Percentiles rank a stretch among this genome's conserved stretches.
These are phyloP conservation scores for Beauveria varroae DNA, from an alignment of 2,329 filamentous ascomycete genomes.

Conservation along the genomic window DNA sequence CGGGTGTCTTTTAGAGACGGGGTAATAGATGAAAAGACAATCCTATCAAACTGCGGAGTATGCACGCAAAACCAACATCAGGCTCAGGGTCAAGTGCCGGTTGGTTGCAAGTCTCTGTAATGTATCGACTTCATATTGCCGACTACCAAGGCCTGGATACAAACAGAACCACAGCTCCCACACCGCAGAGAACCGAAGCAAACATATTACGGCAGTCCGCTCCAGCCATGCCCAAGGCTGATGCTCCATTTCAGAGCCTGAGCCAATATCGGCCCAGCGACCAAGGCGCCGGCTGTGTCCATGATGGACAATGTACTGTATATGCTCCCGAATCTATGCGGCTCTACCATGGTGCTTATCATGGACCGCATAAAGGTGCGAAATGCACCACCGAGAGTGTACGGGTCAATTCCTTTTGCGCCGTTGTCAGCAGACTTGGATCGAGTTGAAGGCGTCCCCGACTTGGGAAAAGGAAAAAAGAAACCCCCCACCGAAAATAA, in stretches of 20 bases:
- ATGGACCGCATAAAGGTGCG: constrained; percentile 4
- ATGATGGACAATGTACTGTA: constrained; percentile 1
- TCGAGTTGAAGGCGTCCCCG: background rate
- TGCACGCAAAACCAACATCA: too few relatives aligned
- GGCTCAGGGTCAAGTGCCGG: too few relatives aligned
- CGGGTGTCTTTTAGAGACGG: too few relatives aligned
- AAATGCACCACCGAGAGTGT: constrained; percentile 6
- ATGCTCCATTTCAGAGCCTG: constrained; percentile 3
- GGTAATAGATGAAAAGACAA: too few relatives aligned
- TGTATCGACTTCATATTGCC: too few relatives aligned
- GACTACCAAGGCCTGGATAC: background rate
- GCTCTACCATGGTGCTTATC: constrained; percentile 8
- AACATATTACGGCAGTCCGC: constrained; percentile 3
- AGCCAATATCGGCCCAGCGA: background rate
- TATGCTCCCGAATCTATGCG: background rate
- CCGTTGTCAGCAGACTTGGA: background rate
- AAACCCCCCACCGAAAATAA: constrained; percentile 3
- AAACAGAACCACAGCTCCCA: background rate
- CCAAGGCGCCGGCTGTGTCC: background rate
- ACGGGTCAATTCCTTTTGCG: background rate
- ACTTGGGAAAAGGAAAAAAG: background rate
- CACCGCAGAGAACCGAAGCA: background rate
- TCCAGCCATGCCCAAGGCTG: background rate
- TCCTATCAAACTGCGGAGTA: too few relatives aligned
- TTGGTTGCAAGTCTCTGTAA: too few relatives aligned